Conservation (phyloP, 1,139 yeast species). For the Geotrichum australiense region DNA sequence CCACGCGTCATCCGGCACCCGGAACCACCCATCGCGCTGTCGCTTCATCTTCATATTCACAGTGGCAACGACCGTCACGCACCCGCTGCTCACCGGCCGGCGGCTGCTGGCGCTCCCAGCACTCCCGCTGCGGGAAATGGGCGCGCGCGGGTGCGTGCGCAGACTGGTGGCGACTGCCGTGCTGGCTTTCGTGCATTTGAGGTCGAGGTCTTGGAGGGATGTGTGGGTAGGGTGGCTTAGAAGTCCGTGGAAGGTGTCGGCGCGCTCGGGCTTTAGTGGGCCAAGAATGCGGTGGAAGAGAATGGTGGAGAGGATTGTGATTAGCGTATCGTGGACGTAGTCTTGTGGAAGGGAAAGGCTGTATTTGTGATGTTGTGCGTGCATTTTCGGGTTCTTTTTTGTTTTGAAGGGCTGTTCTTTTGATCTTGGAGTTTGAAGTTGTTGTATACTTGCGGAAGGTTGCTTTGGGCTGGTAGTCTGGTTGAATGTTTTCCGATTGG, state of each 20-base stretch:
- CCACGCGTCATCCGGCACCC: slow-evolving; percentile 41
- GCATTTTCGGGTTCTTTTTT: too few relatives aligned
- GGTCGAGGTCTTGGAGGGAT: slow-evolving; percentile 14
- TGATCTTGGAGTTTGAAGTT: too few relatives aligned
- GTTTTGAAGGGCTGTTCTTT: too few relatives aligned
- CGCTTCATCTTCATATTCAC: slow-evolving; percentile 31
- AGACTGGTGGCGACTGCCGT: too few relatives aligned
- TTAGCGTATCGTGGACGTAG: slow-evolving; percentile 34
- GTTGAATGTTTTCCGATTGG: too few relatives aligned
- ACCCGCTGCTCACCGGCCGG: slow-evolving; percentile 30
- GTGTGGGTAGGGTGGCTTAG: slow-evolving; percentile 38
- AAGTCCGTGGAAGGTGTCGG: slow-evolving; percentile 35
- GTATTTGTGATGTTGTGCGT: slow-evolving; percentile 31
- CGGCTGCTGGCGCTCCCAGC: background rate
- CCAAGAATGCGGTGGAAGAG: slow-evolving; percentile 70
- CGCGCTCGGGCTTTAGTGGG: slow-evolving; percentile 49
- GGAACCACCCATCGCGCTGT: slow-evolving; percentile 40
- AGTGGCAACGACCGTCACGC: too few relatives aligned
- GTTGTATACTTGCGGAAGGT: too few relatives aligned
- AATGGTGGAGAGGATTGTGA: slow-evolving; percentile 51
- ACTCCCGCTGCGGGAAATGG: too few relatives aligned
- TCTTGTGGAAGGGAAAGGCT: slow-evolving; percentile 34
- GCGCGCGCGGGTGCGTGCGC: too few relatives aligned
- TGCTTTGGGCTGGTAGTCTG: too few relatives aligned
- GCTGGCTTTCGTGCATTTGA: too few relatives aligned